Evolutionary conservation across 75 land plant species (phyloP), one percentile per base, ranked within the genome.

Genomic region (Selaginella moellendorffii): DNA sequence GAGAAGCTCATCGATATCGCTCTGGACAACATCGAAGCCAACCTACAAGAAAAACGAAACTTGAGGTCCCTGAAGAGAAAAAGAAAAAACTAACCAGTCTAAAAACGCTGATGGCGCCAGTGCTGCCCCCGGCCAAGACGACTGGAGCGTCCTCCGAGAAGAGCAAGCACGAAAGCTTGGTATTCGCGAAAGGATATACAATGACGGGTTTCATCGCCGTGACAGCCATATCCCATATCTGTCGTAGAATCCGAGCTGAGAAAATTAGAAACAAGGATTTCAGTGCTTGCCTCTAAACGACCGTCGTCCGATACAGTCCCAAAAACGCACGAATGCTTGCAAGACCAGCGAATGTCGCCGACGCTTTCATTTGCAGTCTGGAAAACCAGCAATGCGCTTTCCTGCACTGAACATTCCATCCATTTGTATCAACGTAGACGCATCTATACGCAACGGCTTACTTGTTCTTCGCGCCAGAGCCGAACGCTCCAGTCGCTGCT

Each of bases 401-500:
- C 77, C 77, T 75, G 29, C 27, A 54, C 28, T 25, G 24, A 18
- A 19, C 18, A 12, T n/a, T 2, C 14, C 28, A 54, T 54, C 23
- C 9, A 26, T 29, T 14, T 52, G 19, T 8, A 51, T 25, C 22
- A n/a, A 18, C 1, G 10, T 20, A 19, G 36, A 29, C 20, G 17
- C 14, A 2, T 27, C 54, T 29, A 66, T 8, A 25, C 14, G 9
- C 23, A 27, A 31, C 21, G 26, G 20, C 59, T 28, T 18, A 74
- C 77, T 67, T 74, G 74, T 5, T 74, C 77, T 65, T 75, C 77
- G 17, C 62, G 65, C 77, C 77, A 75, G 30, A 75, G 73, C 5
- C 77, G 63, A 26, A 75, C 77, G 46, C 72, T 75, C 77, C 77
- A 75, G 30, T 75, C 77, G 42, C 69, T 65, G 62, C 77, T 75